Evolutionary conservation across 2,329 filamentous ascomycete species (phyloP).

Genomic region (Hymenoscyphus repandus): DNA sequence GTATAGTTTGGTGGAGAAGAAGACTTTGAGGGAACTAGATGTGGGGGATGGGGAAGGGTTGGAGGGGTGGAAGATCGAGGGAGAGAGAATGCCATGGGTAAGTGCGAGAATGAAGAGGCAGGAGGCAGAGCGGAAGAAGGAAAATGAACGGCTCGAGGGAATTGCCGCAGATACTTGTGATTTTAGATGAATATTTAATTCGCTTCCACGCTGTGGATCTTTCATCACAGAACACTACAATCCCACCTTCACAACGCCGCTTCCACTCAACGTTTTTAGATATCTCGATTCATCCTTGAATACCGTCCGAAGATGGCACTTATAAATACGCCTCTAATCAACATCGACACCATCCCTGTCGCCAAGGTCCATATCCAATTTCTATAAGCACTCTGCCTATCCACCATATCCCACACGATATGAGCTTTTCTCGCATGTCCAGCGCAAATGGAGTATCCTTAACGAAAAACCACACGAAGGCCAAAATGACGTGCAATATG

Average conservation of each 20-base stretch:
- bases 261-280: too few relatives aligned
- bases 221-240: too few relatives aligned
- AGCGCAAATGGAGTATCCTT: too few relatives aligned
- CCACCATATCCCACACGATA: slow-evolving; percentile 14
- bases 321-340: too few relatives aligned
- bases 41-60: slow-evolving; percentile 38
- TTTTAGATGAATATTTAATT: neutral
- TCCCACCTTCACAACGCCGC: too few relatives aligned
- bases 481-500: slow-evolving; percentile 33
- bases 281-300: too few relatives aligned
- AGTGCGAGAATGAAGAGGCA: slow-evolving; percentile 41
- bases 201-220: too few relatives aligned
- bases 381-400: too few relatives aligned
- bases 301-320: too few relatives aligned
- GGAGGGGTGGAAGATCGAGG: slow-evolving; percentile 42
- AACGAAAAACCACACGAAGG: neutral
- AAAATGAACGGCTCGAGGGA: slow-evolving; percentile 30
- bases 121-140: slow-evolving; percentile 39
- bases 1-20: slow-evolving; percentile 47
- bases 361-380: too few relatives aligned
- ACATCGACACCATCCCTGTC: too few relatives aligned
- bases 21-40: slow-evolving; percentile 44
- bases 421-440: too few relatives aligned
- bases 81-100: slow-evolving; percentile 39
- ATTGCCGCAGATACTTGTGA: neutral